A percentile compares a stretch with the other conserved stretches of the same genome.
Evolutionary conservation across 2,329 filamentous ascomycete genomes (phyloP).

Genomic region (Pseudocercospora fuligena): DNA sequence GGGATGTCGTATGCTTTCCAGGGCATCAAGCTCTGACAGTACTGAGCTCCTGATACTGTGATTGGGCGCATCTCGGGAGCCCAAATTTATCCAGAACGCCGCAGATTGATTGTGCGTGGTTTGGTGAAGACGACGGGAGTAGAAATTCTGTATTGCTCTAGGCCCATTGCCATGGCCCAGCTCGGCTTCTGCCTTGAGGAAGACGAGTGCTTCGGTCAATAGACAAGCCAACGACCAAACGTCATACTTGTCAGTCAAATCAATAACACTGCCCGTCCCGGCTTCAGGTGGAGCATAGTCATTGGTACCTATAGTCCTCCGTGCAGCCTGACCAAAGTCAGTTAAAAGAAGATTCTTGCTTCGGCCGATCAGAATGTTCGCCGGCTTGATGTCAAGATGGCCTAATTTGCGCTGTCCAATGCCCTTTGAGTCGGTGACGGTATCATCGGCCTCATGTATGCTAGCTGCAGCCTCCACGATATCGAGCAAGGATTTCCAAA

Average conservation of each 20-base stretch:
- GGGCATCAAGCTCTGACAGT: background rate
- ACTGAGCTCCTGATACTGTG: background rate
- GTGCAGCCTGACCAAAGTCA: constrained; percentile 15
- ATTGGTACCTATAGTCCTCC: constrained; percentile 8
- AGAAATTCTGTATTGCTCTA: constrained; percentile 12
- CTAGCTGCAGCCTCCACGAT: constrained; percentile 16
- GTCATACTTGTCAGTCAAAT: constrained; percentile 6
- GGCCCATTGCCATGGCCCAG: background rate
- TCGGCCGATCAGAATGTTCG: constrained; percentile 12
- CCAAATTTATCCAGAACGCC: constrained; percentile 12
- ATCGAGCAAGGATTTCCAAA: constrained; percentile 10
- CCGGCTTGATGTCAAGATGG: constrained; percentile 19
- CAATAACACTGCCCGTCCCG: background rate
- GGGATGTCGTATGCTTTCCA: constrained; percentile 10
- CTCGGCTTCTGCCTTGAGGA: constrained; percentile 10
- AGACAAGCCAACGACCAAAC: constrained; percentile 16
- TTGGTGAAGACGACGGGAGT: constrained; percentile 7
- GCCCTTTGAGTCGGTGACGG: background rate
- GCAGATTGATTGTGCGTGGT: constrained; percentile 11
- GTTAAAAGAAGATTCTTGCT: constrained; percentile 14
- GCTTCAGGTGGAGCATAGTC: constrained; percentile 7
- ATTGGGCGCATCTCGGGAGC: background rate
- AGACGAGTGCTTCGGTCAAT: constrained; percentile 7
- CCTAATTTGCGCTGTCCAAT: constrained; percentile 2
- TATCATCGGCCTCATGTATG: constrained; percentile 10